Percentiles rank a stretch among this genome's conserved stretches.
phyloP scores from a whole-genome alignment of 306 rosid genomes.

The Mimosa pudica region DNA sequence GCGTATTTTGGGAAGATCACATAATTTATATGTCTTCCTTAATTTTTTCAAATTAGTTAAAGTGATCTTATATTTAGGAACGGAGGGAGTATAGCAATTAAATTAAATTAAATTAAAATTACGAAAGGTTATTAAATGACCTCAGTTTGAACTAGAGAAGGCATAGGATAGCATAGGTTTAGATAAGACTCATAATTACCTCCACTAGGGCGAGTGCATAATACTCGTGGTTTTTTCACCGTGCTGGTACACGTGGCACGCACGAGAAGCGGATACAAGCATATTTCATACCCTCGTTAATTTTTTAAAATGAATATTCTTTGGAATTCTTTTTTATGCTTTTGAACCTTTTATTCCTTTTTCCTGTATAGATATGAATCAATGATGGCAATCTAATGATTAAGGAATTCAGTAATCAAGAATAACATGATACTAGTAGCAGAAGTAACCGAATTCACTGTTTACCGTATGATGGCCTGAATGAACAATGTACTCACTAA shows the following conservation, averaged over 20 bases:
- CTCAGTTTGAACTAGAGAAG: not conserved
- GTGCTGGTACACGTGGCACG: not conserved
- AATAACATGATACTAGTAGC: not conserved
- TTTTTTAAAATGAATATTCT: not conserved
- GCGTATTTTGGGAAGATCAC: too few relatives aligned
- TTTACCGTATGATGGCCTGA: not conserved
- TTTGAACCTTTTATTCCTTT: not conserved
- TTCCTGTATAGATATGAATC: not conserved
- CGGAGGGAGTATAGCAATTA: too few relatives aligned
- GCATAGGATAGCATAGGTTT: not conserved
- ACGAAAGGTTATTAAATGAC: not conserved
- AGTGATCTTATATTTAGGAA: too few relatives aligned
- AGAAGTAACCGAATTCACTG: not conserved
- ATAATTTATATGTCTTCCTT: too few relatives aligned
- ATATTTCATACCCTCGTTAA: not conserved
- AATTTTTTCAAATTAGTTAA: too few relatives aligned
- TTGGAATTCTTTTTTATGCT: not conserved
- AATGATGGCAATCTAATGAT: slow-evolving; percentile 4
- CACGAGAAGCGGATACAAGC: not conserved
- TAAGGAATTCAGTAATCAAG: not conserved
- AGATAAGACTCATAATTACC: slow-evolving; percentile 18
- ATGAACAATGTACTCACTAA: not conserved
- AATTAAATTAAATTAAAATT: too few relatives aligned
- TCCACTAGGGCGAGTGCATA: not conserved
- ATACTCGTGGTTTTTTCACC: slow-evolving; percentile 1